Evolutionary conservation across 1,284 basidiomycete genomes (phyloP).

Genomic region (Moniliophthora roreri): DNA sequence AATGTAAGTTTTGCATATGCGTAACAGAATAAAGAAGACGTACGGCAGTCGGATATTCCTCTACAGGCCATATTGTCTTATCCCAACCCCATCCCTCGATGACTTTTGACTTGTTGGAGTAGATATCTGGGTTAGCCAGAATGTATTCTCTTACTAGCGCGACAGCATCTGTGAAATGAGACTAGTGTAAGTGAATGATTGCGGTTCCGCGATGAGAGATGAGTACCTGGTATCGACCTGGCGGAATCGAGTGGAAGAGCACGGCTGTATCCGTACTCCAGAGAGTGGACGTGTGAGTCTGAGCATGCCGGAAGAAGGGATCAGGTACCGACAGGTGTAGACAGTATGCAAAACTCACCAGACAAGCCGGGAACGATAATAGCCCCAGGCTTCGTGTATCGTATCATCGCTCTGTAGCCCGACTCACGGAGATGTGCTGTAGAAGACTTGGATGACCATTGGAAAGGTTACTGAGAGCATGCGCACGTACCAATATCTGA

Average conservation of each 20-base stretch:
- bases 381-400: background rate
- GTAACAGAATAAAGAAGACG: slow-evolving; percentile 3
- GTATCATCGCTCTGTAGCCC: background rate
- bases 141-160: slow-evolving; percentile 64
- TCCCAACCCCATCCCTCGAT: slow-evolving; percentile 4
- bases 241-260: background rate
- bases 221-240: background rate
- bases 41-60: slow-evolving; percentile 2
- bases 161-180: slow-evolving; percentile 51
- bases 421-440: background rate
- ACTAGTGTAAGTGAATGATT: too few relatives aligned
- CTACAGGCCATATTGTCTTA: slow-evolving; percentile 1
- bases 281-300: slow-evolving; percentile 1
- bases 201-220: background rate
- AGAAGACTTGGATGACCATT: too few relatives aligned
- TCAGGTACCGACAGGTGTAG: background rate
- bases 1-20: background rate
- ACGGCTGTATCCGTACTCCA: slow-evolving; percentile 1
- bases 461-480: too few relatives aligned
- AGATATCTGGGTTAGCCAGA: slow-evolving; percentile 50
- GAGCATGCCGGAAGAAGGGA: background rate
- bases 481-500: too few relatives aligned
- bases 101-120: slow-evolving; percentile 38
- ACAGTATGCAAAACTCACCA: background rate
- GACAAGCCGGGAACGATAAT: background rate